Conservation (phyloP, 305 asterid genomes). For the Plantago coronopus region DNA sequence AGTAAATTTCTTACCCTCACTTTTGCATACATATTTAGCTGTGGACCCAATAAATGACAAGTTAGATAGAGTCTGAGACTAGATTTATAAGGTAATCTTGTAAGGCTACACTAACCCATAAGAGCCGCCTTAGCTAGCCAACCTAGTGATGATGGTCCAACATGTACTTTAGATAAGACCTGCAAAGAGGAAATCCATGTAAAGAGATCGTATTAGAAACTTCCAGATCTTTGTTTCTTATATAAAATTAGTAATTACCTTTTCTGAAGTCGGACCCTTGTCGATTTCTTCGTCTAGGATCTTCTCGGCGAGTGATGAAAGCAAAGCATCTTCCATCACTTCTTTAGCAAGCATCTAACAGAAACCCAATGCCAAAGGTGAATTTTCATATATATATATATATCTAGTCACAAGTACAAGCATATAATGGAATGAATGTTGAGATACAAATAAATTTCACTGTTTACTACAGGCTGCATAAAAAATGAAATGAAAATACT, state of each 20-base stretch:
- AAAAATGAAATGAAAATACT: conserved; percentile 3
- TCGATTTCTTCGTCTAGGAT: conserved; percentile 59
- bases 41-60: conserved; percentile 22
- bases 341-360: conserved; percentile 88
- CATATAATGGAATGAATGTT: not conserved
- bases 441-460: not conserved
- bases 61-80: not conserved
- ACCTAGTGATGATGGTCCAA: conserved; percentile 90
- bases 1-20: conserved; percentile 72
- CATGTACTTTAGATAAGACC: conserved; percentile 83
- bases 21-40: conserved; percentile 83
- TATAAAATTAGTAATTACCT: conserved; percentile 40
- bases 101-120: conserved; percentile 56
- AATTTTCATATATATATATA: not conserved
- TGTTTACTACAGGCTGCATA: conserved; percentile 12
- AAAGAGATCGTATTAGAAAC: conserved; percentile 13
- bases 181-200: conserved; percentile 29
- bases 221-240: conserved; percentile 16
- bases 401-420: conserved; percentile 18
- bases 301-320: conserved; percentile 59
- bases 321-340: conserved; percentile 74
- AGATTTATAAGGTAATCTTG: no score
- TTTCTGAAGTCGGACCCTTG: conserved; percentile 53
- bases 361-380: conserved; percentile 17
- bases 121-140: conserved; percentile 80